phyloP scores from a whole-genome alignment of 225 moss, liverwort and hornwort genomes.

The Marchantia polymorpha region DNA sequence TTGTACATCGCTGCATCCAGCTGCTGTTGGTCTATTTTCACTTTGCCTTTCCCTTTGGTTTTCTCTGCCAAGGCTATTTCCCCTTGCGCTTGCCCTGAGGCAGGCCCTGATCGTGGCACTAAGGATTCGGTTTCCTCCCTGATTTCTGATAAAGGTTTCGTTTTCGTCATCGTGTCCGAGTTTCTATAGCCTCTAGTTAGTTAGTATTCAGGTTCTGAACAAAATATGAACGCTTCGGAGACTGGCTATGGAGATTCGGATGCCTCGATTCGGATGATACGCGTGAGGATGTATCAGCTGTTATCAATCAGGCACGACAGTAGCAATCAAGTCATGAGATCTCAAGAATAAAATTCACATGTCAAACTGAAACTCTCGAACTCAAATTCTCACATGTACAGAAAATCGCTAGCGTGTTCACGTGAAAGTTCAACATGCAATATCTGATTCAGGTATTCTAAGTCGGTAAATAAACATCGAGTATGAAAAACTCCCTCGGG shows the following conservation, averaged over 20 bases:
- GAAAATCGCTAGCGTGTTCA: not conserved
- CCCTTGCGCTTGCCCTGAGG: too few species aligned
- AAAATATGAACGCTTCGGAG: not conserved
- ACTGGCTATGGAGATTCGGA: not conserved
- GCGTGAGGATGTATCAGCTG: not conserved
- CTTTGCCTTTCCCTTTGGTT: not conserved
- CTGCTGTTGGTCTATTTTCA: not conserved
- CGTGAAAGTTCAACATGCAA: not conserved
- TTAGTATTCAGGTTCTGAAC: not conserved
- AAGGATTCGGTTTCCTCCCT: not conserved
- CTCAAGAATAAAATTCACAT: too few species aligned
- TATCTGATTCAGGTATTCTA: too few species aligned
- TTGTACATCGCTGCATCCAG: conserved; percentile 29
- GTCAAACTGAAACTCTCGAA: not conserved
- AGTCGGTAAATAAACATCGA: too few species aligned
- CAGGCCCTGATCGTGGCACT: not conserved
- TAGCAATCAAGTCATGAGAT: too few species aligned
- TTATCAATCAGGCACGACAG: not conserved
- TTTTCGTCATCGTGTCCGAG: too few species aligned
- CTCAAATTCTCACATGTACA: not conserved
- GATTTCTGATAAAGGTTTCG: not conserved
- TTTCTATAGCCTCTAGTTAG: too few species aligned
- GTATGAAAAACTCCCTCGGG: not conserved
- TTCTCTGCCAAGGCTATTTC: too few species aligned
- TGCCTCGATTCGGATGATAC: not conserved